These are phyloP conservation scores for Canavalia gladiata DNA, from an alignment of 306 rosid genomes.

Conservation along the genomic window DNA sequence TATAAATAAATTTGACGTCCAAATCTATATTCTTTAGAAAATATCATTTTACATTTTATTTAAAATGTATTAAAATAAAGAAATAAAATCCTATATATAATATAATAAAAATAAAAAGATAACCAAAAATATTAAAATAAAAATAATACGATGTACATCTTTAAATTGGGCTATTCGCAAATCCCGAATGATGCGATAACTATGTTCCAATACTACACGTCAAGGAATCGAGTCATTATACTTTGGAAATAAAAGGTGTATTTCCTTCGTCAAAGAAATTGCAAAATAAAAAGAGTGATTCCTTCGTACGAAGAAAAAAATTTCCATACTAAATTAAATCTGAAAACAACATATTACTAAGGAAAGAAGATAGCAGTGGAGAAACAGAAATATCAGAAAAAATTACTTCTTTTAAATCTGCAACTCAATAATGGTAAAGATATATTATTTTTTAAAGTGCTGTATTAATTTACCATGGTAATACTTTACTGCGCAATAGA, in stretches of 20 bases:
- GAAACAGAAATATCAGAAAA: background rate
- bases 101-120: too few species aligned
- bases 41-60: too few species aligned
- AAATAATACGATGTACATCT: too few species aligned
- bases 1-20: background rate
- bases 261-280: background rate
- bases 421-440: too few species aligned
- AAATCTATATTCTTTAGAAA: too few species aligned
- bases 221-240: background rate
- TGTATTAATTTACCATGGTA: too few species aligned
- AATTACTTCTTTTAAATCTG: too few species aligned
- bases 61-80: too few species aligned
- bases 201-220: background rate
- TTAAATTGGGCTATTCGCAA: background rate
- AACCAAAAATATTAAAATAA: too few species aligned
- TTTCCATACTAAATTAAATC: constrained; percentile 6
- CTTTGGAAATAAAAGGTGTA: background rate
- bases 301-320: background rate
- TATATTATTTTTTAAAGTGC: too few species aligned
- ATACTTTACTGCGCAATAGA: too few species aligned
- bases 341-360: constrained; percentile 38
- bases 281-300: constrained; percentile 2
- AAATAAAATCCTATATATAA: too few species aligned
- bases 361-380: background rate
- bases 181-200: background rate